Percentiles rank a stretch among this genome's conserved stretches.
Evolutionary conservation across 768 basidiomycete genomes (phyloP).

Genomic region (Boletus rubropictus): DNA sequence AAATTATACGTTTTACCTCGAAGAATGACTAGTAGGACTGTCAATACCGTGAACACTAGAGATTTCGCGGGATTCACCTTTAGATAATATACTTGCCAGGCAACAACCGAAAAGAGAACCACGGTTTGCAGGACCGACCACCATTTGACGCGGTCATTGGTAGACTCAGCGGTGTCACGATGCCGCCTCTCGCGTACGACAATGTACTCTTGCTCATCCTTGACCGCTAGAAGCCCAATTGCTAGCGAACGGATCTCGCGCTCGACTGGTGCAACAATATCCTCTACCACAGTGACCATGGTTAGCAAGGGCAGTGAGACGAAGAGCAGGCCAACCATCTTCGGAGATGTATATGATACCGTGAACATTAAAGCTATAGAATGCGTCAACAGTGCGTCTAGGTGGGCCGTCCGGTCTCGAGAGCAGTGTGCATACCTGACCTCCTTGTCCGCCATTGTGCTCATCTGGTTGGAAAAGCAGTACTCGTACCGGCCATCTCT

Average conservation of each 20-base stretch:
- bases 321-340: slow-evolving; percentile 51
- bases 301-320: not conserved
- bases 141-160: slow-evolving; percentile 96
- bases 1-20: slow-evolving; percentile 86
- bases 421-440: slow-evolving; percentile 56
- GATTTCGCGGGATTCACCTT: slow-evolving; percentile 47
- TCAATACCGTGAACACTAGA: not conserved
- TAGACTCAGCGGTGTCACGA: slow-evolving; percentile 89
- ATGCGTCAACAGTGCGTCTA: not conserved
- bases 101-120: slow-evolving; percentile 85
- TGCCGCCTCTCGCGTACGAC: slow-evolving; percentile 90
- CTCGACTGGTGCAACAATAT: slow-evolving; percentile 91
- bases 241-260: slow-evolving; percentile 86
- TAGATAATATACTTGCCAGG: slow-evolving; percentile 96
- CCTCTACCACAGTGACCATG: slow-evolving; percentile 33
- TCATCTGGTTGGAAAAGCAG: slow-evolving; percentile 99
- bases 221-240: slow-evolving; percentile 77
- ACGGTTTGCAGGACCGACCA: slow-evolving; percentile 92
- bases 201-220: slow-evolving; percentile 99
- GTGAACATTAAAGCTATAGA: slow-evolving; percentile 89
- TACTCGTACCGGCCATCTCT: slow-evolving; percentile 87
- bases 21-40: slow-evolving; percentile 62
- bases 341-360: slow-evolving; percentile 92
- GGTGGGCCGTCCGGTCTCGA: not conserved
- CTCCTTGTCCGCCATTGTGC: slow-evolving; percentile 89